Conservation (phyloP, 208 protist species). For the Leishmania martiniquensis region DNA sequence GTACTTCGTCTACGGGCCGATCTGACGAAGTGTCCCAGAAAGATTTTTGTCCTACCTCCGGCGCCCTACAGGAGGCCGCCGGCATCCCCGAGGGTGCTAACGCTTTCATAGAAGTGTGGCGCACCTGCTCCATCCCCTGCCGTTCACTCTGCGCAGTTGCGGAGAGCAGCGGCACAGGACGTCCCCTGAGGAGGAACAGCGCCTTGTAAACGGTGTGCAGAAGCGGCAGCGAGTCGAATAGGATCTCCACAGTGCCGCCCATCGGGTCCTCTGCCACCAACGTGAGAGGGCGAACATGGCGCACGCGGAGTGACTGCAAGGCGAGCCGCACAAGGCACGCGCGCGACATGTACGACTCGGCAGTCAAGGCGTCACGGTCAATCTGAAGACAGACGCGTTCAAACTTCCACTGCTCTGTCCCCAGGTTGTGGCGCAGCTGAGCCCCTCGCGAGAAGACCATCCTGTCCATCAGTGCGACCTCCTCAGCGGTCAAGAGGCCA, state of each 20-base stretch:
- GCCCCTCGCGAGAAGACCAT: slow-evolving; percentile 21
- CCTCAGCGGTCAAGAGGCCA: slow-evolving; percentile 26
- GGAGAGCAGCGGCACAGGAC: slow-evolving; percentile 19
- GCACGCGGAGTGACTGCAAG: slow-evolving; percentile 24
- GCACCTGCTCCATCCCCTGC: slow-evolving; percentile 1
- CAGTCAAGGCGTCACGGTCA: slow-evolving; percentile 27
- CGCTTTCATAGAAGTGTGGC: neutral
- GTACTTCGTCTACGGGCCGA: neutral
- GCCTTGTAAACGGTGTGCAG: slow-evolving; percentile 34
- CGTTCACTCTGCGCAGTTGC: slow-evolving; percentile 12
- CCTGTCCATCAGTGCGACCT: slow-evolving; percentile 22
- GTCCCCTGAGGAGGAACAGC: slow-evolving; percentile 25
- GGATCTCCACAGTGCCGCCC: slow-evolving; percentile 21
- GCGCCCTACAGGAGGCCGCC: neutral
- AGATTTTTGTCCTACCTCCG: neutral
- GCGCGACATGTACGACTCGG: slow-evolving; percentile 21
- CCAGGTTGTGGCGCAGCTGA: slow-evolving; percentile 29
- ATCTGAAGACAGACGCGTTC: slow-evolving; percentile 30
- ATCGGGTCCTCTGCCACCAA: slow-evolving; percentile 20
- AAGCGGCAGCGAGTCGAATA: slow-evolving; percentile 18
- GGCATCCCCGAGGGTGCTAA: slow-evolving; percentile 1
- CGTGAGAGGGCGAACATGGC: slow-evolving; percentile 18
- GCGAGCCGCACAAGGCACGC: slow-evolving; percentile 23
- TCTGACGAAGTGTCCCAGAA: neutral
- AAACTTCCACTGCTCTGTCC: neutral